Conservation (phyloP, 2,329 filamentous ascomycete genomes). For the Aspergillus aculeatus region DNA sequence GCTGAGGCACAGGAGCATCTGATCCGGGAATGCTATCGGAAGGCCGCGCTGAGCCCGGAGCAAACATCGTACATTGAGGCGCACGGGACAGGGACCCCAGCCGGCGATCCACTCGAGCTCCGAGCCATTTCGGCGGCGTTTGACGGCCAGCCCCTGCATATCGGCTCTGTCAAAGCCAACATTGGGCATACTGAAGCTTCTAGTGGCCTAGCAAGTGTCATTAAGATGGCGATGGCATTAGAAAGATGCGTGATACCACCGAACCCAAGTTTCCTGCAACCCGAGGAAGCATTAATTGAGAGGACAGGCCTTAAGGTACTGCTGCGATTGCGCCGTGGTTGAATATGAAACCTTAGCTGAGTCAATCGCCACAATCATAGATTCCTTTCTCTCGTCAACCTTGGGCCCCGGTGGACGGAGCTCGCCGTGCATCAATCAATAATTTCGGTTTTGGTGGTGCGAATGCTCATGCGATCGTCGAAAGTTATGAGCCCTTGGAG, state of each 20-base stretch:
- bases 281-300: too few species aligned
- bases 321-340: too few species aligned
- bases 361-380: too few species aligned
- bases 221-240: slow-evolving; percentile 45
- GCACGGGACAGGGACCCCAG: slow-evolving; percentile 39
- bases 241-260: slow-evolving; percentile 46
- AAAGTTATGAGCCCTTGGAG: too few species aligned
- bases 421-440: too few species aligned
- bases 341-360: too few species aligned
- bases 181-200: slow-evolving; percentile 17
- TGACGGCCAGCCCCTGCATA: not conserved
- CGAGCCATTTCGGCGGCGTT: slow-evolving; percentile 12
- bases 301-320: too few species aligned
- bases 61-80: slow-evolving; percentile 3
- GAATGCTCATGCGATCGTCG: too few species aligned
- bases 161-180: slow-evolving; percentile 5
- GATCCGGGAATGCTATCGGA: slow-evolving; percentile 24
- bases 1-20: slow-evolving; percentile 24
- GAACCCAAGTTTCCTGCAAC: slow-evolving; percentile 21
- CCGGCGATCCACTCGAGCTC: slow-evolving; percentile 20
- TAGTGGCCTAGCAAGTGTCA: slow-evolving; percentile 35
- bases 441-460: too few species aligned
- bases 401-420: too few species aligned
- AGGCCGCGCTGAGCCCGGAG: slow-evolving; percentile 17
- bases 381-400: too few species aligned